Conservation (phyloP, 2,329 filamentous ascomycete genomes). For the Fusarium zealandicum region DNA sequence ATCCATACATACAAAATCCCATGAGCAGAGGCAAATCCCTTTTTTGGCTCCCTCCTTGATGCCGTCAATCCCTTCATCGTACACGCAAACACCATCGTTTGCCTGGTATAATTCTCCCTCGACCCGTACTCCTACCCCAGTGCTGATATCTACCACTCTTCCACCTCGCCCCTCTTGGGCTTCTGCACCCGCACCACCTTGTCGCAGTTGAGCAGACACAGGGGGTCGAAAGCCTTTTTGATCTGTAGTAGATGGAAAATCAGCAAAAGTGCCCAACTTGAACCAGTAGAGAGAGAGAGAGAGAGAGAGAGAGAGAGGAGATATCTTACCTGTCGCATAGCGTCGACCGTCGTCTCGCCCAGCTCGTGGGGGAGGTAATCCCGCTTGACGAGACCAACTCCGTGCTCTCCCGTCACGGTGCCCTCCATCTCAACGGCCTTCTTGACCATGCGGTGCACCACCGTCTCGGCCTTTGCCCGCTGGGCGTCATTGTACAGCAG, state of each 20-base stretch:
- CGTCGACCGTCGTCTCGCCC: constrained; percentile 75
- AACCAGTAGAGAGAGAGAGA: no score
- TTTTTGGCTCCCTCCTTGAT: constrained; percentile 6
- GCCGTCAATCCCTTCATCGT: constrained; percentile 26
- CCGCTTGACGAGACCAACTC: constrained; percentile 82
- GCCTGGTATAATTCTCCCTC: constrained; percentile 21
- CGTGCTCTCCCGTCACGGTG: constrained; percentile 87
- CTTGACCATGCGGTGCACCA: constrained; percentile 87
- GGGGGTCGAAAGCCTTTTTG: constrained; percentile 81
- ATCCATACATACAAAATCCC: constrained; percentile 15
- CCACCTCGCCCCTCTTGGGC: constrained; percentile 52
- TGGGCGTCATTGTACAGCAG: constrained; percentile 70
- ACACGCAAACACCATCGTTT: constrained; percentile 20
- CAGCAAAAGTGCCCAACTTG: background rate
- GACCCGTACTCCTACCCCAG: background rate
- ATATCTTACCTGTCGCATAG: constrained; percentile 76
- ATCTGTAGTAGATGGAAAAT: constrained; percentile 58
- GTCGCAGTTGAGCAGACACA: constrained; percentile 73
- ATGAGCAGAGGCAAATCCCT: background rate
- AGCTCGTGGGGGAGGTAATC: constrained; percentile 84
- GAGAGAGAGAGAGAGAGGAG: no score
- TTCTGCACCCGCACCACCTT: constrained; percentile 70
- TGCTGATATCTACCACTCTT: constrained; percentile 50
- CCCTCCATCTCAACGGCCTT: constrained; percentile 84
- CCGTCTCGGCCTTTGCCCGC: constrained; percentile 68